phyloP scores from a whole-genome alignment of 1,284 basidiomycete genomes.

The Testicularia cyperi region DNA sequence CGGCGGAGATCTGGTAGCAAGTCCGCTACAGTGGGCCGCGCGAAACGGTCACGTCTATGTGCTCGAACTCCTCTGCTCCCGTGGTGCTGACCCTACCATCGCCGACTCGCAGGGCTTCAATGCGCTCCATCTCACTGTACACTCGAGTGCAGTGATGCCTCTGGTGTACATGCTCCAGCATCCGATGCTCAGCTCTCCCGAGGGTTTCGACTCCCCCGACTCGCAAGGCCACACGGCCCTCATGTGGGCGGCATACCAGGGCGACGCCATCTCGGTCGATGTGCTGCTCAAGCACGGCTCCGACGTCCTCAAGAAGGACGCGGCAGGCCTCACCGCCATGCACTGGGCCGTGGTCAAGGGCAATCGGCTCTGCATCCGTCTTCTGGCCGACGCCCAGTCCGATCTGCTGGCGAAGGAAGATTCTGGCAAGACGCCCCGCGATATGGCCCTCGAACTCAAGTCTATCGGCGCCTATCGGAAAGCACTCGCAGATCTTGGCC shows the following conservation, averaged over 20 bases:
- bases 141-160: conserved; percentile 91
- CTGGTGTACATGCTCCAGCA: conserved; percentile 79
- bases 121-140: conserved; percentile 88
- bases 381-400: conserved; percentile 79
- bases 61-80: conserved; percentile 81
- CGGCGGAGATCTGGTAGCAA: conserved; percentile 92
- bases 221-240: conserved; percentile 88
- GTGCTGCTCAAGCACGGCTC: conserved; percentile 86
- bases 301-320: conserved; percentile 73
- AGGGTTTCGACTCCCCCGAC: conserved; percentile 64
- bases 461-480: conserved; percentile 82
- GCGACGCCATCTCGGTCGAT: conserved; percentile 91
- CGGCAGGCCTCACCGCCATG: conserved; percentile 80
- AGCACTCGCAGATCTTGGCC: conserved; percentile 76
- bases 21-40: conserved; percentile 96
- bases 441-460: conserved; percentile 86
- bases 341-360: conserved; percentile 99
- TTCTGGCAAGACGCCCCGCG: conserved; percentile 82
- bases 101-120: conserved; percentile 95
- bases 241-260: conserved; percentile 99
- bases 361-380: conserved; percentile 78
- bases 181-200: conserved; percentile 66
- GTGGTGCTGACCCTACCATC: conserved; percentile 89
- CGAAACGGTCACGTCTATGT: conserved; percentile 91
- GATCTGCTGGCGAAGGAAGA: conserved; percentile 79